A percentile compares a stretch with the other conserved stretches of the same genome.
These are phyloP conservation scores for Elongisporangium senticosum DNA, from an alignment of 352 stramenopile genomes.

Conservation along the genomic window DNA sequence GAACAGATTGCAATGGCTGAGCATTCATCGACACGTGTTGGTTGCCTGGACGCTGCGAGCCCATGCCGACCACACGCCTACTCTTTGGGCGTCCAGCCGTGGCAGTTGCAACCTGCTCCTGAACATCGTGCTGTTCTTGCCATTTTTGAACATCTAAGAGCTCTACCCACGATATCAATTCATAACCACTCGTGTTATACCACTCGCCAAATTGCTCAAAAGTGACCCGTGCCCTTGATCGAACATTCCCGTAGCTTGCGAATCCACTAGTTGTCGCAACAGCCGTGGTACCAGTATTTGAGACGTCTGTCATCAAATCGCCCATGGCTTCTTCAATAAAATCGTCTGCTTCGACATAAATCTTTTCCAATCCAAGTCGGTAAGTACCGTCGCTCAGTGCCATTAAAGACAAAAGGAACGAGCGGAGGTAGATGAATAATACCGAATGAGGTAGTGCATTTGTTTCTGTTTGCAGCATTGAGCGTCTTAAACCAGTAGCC, in stretches of 20 bases:
- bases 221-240: conserved; percentile 66
- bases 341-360: conserved; percentile 82
- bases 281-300: conserved; percentile 30
- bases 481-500: conserved; percentile 28
- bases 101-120: conserved; percentile 35
- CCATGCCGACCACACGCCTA: conserved; percentile 25
- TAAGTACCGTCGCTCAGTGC: conserved; percentile 81
- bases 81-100: conserved; percentile 19
- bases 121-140: conserved; percentile 72
- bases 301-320: conserved; percentile 79
- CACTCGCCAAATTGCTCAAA: conserved; percentile 90
- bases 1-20: conserved; percentile 41
- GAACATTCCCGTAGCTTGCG: conserved; percentile 57
- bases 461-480: conserved; percentile 31
- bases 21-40: conserved; percentile 28
- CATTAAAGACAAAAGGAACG: conserved; percentile 82
- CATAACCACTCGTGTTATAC: conserved; percentile 82
- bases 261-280: conserved; percentile 20
- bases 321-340: conserved; percentile 84
- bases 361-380: conserved; percentile 76
- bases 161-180: conserved; percentile 84
- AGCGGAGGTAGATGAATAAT: conserved; percentile 82
- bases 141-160: conserved; percentile 79
- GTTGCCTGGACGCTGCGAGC: conserved; percentile 47
- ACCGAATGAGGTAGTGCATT: conserved; percentile 75